Conservation (phyloP, 2,329 filamentous ascomycete genomes). For the Paramyrothecium sp. region DNA sequence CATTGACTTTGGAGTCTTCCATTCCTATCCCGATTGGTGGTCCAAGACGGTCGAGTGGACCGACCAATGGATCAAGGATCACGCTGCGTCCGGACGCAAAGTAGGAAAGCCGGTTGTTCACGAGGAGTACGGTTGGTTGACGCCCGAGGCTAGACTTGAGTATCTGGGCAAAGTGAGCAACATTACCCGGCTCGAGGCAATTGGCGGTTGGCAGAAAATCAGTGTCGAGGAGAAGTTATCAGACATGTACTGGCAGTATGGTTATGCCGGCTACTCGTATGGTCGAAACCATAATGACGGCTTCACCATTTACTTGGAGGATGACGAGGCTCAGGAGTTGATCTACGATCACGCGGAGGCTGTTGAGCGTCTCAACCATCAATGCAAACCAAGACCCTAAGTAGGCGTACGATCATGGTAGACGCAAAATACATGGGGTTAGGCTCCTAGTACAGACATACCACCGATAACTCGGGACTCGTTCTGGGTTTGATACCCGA, state of each 20-base stretch:
- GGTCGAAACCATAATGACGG: conserved; percentile 55
- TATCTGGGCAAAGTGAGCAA: conserved; percentile 38
- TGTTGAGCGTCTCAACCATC: conserved; percentile 24
- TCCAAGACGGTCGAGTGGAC: conserved; percentile 51
- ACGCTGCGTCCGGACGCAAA: conserved; percentile 39
- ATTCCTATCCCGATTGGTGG: conserved; percentile 58
- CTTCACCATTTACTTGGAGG: conserved; percentile 55
- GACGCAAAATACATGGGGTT: too few species aligned
- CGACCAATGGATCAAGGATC: conserved; percentile 53
- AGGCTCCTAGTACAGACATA: too few species aligned
- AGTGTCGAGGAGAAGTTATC: conserved; percentile 44
- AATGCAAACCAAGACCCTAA: neutral
- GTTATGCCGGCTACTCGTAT: conserved; percentile 48
- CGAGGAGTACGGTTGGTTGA: conserved; percentile 43
- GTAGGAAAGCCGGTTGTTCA: conserved; percentile 44
- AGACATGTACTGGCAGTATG: conserved; percentile 58
- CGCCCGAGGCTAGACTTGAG: conserved; percentile 42
- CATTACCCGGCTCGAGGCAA: conserved; percentile 40
- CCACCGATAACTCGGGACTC: too few species aligned
- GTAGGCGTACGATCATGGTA: too few species aligned
- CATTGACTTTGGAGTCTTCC: conserved; percentile 55
- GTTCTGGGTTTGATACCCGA: too few species aligned
- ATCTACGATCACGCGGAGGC: conserved; percentile 43
- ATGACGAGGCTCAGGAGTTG: conserved; percentile 41
- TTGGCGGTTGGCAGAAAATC: conserved; percentile 50